Percentiles rank a stretch among this genome's conserved stretches.
These are phyloP conservation scores for Rhynchospora breviuscula DNA, from an alignment of 176 grass and related monocot species.

Conservation along the genomic window DNA sequence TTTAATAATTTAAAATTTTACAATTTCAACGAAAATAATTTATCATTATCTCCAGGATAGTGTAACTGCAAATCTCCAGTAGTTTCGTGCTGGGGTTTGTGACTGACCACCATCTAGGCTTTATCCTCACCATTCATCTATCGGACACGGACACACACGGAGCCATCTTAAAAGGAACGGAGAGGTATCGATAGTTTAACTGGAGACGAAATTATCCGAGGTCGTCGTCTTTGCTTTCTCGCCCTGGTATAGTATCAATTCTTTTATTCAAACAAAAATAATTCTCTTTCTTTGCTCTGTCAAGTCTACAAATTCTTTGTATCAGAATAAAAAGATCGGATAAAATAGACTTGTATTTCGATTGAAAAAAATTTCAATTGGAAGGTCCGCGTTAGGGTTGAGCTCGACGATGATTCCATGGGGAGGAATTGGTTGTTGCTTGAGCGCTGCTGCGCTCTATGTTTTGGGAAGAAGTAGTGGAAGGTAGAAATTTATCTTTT, in stretches of 20 bases:
- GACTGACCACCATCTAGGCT: too few relatives aligned
- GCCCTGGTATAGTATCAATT: neutral
- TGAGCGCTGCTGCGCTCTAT: slow-evolving; percentile 78
- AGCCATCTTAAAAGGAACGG: neutral
- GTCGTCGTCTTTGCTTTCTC: neutral
- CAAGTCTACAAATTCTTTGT: neutral
- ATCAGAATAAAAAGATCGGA: too few relatives aligned
- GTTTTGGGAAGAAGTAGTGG: slow-evolving; percentile 87
- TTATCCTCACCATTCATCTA: too few relatives aligned
- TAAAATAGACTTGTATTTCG: neutral
- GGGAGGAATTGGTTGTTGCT: slow-evolving; percentile 81
- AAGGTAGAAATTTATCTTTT: slow-evolving; percentile 33
- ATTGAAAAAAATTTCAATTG: neutral
- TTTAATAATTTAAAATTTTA: too few relatives aligned
- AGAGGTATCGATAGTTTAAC: neutral
- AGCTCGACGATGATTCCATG: slow-evolving; percentile 66
- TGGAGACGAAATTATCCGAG: neutral
- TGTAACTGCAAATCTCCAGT: neutral
- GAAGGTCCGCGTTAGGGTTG: slow-evolving; percentile 5
- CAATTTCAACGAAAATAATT: neutral
- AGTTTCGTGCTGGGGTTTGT: neutral
- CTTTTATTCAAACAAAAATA: neutral
- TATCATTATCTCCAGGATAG: neutral
- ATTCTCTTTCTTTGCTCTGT: neutral
- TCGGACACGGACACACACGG: too few relatives aligned